phyloP scores from a whole-genome alignment of 331 rosid species.

The Stylosanthes scabra region DNA sequence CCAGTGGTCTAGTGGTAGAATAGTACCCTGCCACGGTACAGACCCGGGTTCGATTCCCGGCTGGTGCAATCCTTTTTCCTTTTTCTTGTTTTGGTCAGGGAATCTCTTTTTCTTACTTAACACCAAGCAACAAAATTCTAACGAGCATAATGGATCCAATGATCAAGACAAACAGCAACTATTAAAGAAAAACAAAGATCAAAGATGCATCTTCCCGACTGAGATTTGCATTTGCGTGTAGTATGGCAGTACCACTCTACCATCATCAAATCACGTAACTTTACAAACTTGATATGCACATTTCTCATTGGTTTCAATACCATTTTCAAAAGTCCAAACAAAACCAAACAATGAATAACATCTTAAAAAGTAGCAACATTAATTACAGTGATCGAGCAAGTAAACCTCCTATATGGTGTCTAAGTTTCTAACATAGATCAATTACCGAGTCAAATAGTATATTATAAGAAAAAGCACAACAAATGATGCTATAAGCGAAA shows the following conservation, averaged over 20 bases:
- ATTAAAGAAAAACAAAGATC: too few relatives aligned
- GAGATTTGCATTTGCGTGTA: too few relatives aligned
- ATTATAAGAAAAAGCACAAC: conserved; percentile 77
- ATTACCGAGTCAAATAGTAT: conserved; percentile 81
- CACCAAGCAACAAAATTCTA: too few relatives aligned
- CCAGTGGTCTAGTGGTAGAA: conserved; percentile 57
- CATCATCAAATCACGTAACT: too few relatives aligned
- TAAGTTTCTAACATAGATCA: conserved; percentile 21
- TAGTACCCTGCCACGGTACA: conserved; percentile 59
- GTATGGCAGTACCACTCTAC: too few relatives aligned
- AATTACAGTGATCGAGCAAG: conserved; percentile 47
- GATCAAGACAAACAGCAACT: too few relatives aligned
- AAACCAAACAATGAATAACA: conserved; percentile 31
- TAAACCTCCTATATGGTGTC: conserved; percentile 27
- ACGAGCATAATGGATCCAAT: too few relatives aligned
- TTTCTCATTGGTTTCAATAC: conserved; percentile 28
- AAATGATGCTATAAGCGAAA: conserved; percentile 80
- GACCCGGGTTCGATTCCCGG: conserved; percentile 63
- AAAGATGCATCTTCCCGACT: too few relatives aligned
- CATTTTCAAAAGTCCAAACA: conserved; percentile 51
- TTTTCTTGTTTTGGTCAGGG: too few relatives aligned
- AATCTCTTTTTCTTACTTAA: too few relatives aligned
- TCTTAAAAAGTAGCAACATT: conserved; percentile 48
- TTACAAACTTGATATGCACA: conserved; percentile 1
- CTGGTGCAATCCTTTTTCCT: conserved; percentile 34